These are phyloP conservation scores for Lycium barbarum DNA, from an alignment of 257 asterid genomes.

Conservation along the genomic window DNA sequence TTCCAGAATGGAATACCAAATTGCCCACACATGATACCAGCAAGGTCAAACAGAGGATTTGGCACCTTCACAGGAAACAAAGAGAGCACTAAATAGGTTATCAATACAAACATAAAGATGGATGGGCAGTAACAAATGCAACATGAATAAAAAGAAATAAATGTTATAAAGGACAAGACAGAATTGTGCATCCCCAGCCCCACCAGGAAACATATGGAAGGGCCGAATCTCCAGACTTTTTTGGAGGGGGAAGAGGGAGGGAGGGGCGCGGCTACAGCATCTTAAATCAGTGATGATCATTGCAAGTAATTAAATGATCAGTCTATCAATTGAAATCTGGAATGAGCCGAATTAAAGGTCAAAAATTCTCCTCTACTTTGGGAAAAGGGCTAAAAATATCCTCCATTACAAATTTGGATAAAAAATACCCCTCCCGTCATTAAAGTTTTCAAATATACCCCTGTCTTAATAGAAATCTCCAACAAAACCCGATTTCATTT, in stretches of 20 bases:
- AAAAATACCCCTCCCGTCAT: no score
- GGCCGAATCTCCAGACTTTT: not conserved
- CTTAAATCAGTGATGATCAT: not conserved
- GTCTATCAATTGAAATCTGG: not conserved
- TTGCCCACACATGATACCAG: conserved; percentile 54
- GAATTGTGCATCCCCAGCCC: not conserved
- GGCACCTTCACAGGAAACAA: conserved; percentile 42
- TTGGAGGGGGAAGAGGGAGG: not conserved
- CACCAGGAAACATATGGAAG: not conserved
- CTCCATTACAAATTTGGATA: no score
- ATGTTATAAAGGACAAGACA: not conserved
- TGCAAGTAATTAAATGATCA: not conserved
- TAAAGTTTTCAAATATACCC: no score
- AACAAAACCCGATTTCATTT: no score
- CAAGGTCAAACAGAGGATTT: conserved; percentile 52
- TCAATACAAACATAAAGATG: not conserved
- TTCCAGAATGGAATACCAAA: conserved; percentile 51
- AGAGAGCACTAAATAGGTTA: not conserved
- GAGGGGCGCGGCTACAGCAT: not conserved
- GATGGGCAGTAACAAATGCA: not conserved
- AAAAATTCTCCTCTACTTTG: no score
- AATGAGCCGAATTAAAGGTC: not conserved
- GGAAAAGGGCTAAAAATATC: no score
- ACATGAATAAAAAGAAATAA: conserved; percentile 7
- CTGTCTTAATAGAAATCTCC: no score